Percentiles rank a stretch among this genome's conserved stretches.
These are phyloP conservation scores for Tetrapyrgos nigripes DNA, from an alignment of 1,284 basidiomycete species.

Conservation along the genomic window DNA sequence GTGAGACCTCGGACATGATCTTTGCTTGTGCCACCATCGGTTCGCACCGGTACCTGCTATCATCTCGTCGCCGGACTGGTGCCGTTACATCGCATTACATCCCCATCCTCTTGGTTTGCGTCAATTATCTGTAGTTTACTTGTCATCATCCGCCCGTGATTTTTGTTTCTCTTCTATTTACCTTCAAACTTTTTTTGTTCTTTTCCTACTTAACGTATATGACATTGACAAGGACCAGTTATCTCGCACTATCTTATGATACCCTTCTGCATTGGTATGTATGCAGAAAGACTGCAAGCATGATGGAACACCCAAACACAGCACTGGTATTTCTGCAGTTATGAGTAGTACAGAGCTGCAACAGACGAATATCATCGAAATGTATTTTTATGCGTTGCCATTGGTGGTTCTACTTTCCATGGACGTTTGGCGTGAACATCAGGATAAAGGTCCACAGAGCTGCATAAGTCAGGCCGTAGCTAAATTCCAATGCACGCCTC, in stretches of 20 bases:
- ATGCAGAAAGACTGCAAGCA: constrained; percentile 1
- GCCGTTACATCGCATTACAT: background rate
- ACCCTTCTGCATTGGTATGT: constrained; percentile 38
- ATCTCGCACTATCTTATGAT: constrained; percentile 56
- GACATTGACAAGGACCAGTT: constrained; percentile 49
- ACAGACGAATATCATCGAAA: too few species aligned
- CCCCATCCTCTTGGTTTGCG: constrained; percentile 23
- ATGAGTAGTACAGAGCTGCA: too few species aligned
- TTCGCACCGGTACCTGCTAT: constrained; percentile 20
- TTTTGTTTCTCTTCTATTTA: constrained; percentile 9
- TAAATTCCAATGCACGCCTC: too few species aligned
- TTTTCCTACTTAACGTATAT: constrained; percentile 38
- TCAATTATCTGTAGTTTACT: constrained; percentile 17
- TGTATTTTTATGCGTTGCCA: too few species aligned
- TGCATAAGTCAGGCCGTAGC: too few species aligned
- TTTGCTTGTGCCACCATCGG: constrained; percentile 3
- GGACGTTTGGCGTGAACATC: too few species aligned
- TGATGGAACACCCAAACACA: too few species aligned
- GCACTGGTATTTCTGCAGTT: too few species aligned
- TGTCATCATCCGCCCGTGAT: constrained; percentile 11
- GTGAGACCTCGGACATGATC: constrained; percentile 58
- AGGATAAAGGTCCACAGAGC: too few species aligned
- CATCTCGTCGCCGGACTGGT: background rate
- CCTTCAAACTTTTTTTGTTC: constrained; percentile 24
- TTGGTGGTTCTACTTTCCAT: too few species aligned